Evolutionary conservation across 2,329 filamentous ascomycete species (phyloP).

Genomic region (Colletotrichum lindemuthianum): DNA sequence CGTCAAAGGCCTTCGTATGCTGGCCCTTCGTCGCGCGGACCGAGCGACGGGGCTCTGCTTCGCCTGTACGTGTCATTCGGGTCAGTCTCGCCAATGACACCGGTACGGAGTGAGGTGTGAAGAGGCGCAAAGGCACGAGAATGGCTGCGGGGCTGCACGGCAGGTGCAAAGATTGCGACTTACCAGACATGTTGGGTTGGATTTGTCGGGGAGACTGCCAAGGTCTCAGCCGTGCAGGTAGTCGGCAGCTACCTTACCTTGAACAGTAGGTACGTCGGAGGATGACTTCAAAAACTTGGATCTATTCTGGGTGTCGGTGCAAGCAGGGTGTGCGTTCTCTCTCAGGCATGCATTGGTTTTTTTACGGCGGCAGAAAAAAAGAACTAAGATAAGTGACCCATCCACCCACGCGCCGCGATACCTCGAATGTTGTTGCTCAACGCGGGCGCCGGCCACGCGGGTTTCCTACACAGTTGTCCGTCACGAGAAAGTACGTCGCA

Average conservation of each 20-base stretch:
- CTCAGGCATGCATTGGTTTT: conserved; percentile 35
- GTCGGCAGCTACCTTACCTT: conserved; percentile 13
- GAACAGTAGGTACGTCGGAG: conserved; percentile 12
- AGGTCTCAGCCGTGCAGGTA: not conserved
- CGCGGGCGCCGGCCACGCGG: conserved; percentile 18
- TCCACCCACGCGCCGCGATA: conserved; percentile 30
- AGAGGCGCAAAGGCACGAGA: conserved; percentile 5
- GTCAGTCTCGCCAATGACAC: conserved; percentile 3
- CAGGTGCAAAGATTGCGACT: conserved; percentile 20
- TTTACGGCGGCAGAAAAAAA: conserved; percentile 28
- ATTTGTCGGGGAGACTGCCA: conserved; percentile 3
- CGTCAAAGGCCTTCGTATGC: conserved; percentile 88
- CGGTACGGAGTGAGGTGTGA: not conserved
- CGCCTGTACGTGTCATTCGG: conserved; percentile 45
- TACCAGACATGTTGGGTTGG: conserved; percentile 33
- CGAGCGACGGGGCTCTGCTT: conserved; percentile 87
- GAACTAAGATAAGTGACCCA: conserved; percentile 35
- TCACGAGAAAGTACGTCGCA: conserved; percentile 12
- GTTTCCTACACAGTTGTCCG: conserved; percentile 17
- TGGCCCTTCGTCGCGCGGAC: conserved; percentile 97
- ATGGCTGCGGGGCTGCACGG: conserved; percentile 18
- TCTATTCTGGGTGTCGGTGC: conserved; percentile 20
- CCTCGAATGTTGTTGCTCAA: conserved; percentile 11
- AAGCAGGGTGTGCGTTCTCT: conserved; percentile 19
- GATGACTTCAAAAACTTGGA: conserved; percentile 12